A percentile compares a stretch with the other conserved stretches of the same genome.
phyloP scores from a whole-genome alignment of 2,329 filamentous ascomycete genomes.

The Davidsoniella eucalypti region DNA sequence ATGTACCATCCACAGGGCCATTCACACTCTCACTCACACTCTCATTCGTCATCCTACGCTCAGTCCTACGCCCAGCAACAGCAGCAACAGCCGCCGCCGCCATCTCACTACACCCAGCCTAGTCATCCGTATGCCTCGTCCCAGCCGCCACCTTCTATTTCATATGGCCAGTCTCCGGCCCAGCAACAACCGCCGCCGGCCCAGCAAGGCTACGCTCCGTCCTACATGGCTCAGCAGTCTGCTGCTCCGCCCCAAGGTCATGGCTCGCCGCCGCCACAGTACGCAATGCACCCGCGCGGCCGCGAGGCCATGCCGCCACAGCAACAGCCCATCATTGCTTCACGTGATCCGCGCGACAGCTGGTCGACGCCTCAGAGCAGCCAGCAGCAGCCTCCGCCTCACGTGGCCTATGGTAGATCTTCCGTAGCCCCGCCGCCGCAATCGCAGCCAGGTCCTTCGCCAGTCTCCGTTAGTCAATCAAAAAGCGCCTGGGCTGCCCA shows the following conservation, averaged over 20 bases:
- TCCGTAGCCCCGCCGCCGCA: background rate
- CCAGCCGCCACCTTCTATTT: background rate
- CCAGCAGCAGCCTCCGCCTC: background rate
- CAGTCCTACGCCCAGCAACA: conserved; percentile 10
- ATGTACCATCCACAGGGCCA: conserved; percentile 19
- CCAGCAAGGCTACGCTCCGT: conserved; percentile 17
- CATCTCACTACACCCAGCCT: background rate
- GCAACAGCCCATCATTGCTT: background rate
- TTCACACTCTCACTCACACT: conserved; percentile 12
- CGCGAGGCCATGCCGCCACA: conserved; percentile 2
- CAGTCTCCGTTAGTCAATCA: background rate
- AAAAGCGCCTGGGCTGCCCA: background rate
- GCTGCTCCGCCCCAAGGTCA: conserved; percentile 13
- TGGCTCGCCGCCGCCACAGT: conserved; percentile 9
- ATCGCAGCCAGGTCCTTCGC: background rate
- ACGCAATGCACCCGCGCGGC: conserved; percentile 4
- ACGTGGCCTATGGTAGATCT: background rate
- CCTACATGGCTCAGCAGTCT: background rate
- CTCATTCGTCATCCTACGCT: conserved; percentile 17
- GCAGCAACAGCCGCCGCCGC: conserved; percentile 16
- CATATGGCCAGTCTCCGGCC: conserved; percentile 8
- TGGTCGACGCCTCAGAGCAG: background rate
- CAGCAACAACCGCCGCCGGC: conserved; percentile 17
- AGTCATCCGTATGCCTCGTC: conserved; percentile 7
- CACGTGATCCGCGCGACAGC: conserved; percentile 3